Conservation (phyloP, 2,329 filamentous ascomycete species). For the Coniochaeta ligniaria region DNA sequence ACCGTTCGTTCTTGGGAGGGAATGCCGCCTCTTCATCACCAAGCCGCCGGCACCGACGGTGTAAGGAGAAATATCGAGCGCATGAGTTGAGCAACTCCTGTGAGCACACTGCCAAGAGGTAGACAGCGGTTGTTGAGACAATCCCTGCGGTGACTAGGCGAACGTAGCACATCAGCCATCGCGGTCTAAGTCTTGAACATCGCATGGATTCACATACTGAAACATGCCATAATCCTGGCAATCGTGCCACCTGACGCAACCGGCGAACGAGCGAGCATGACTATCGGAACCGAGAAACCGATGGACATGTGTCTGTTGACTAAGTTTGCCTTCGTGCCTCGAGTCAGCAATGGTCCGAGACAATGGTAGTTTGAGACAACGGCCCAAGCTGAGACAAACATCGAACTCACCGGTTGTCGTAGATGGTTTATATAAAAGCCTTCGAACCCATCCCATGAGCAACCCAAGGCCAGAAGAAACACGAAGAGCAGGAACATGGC, state of each 20-base stretch:
- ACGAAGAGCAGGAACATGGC: conserved; percentile 30
- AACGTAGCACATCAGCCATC: not conserved
- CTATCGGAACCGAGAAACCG: conserved; percentile 42
- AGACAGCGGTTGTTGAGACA: conserved; percentile 20
- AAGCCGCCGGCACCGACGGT: not conserved
- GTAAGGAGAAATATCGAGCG: not conserved
- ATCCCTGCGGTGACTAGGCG: conserved; percentile 22
- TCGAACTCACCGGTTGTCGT: conserved; percentile 10
- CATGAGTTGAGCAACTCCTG: conserved; percentile 13
- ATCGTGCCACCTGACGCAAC: conserved; percentile 24
- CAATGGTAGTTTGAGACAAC: not conserved
- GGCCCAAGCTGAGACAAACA: not conserved
- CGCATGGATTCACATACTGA: conserved; percentile 25
- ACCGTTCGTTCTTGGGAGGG: not conserved
- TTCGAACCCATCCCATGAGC: conserved; percentile 12
- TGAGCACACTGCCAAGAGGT: conserved; percentile 16
- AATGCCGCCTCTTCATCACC: not conserved
- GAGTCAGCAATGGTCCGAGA: conserved; percentile 3
- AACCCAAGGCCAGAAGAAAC: not conserved
- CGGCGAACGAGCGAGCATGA: conserved; percentile 32
- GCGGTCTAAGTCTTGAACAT: not conserved
- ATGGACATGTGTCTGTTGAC: conserved; percentile 44
- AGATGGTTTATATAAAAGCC: conserved; percentile 16
- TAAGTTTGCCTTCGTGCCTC: conserved; percentile 33
- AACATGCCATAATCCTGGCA: conserved; percentile 35